A percentile compares a stretch with the other conserved stretches of the same genome.
Conservation (phyloP, 129 eudicot species). For the Artemisia annua region DNA sequence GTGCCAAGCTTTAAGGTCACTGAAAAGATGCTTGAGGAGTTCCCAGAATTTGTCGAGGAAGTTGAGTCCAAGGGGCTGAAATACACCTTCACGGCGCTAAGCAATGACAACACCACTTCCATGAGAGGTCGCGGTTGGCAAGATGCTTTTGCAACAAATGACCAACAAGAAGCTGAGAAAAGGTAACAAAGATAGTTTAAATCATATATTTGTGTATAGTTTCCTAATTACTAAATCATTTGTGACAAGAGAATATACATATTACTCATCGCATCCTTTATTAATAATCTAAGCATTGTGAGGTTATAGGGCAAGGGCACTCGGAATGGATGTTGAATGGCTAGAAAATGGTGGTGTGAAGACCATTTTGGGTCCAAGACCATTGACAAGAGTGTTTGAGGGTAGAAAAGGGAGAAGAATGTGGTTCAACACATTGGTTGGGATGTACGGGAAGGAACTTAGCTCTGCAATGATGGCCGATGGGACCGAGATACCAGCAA, state of each 20-base stretch:
- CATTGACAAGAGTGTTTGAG: conserved; percentile 57
- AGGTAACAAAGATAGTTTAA: conserved; percentile 34
- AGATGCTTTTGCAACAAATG: conserved; percentile 63
- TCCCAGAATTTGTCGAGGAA: conserved; percentile 70
- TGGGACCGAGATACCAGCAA: conserved; percentile 59
- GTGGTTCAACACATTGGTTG: conserved; percentile 89
- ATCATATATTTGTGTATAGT: too few relatives aligned
- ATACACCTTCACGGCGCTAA: conserved; percentile 69
- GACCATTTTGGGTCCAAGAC: conserved; percentile 58
- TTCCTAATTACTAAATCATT: neutral
- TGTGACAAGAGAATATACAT: neutral
- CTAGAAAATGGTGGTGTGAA: conserved; percentile 64
- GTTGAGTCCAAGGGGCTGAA: conserved; percentile 55
- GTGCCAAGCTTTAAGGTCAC: conserved; percentile 77
- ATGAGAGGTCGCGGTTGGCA: conserved; percentile 87
- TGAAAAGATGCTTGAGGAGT: conserved; percentile 68
- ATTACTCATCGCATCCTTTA: neutral
- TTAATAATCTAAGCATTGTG: neutral
- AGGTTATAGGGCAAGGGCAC: conserved; percentile 55
- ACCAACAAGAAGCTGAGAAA: conserved; percentile 60
- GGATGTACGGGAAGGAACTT: conserved; percentile 73
- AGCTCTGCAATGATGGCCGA: conserved; percentile 76
- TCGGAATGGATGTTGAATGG: conserved; percentile 82
- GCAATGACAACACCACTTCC: conserved; percentile 49
- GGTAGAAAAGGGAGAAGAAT: conserved; percentile 72